Base-by-base conservation (phyloP, 495 filamentous ascomycete species). In the Penicilliopsis zonata region DNA sequence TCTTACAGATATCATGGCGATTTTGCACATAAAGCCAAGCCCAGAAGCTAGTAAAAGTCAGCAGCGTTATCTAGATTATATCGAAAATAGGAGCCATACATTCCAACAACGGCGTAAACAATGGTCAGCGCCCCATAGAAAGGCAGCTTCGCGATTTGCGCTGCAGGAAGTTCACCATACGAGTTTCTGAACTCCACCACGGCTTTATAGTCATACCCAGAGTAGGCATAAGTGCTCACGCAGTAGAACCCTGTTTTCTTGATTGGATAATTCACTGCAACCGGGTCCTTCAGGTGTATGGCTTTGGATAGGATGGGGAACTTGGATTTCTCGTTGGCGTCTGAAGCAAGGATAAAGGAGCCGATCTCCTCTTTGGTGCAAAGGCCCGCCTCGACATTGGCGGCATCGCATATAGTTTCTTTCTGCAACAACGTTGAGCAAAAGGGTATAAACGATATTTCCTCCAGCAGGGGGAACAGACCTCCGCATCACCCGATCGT, bases 91-190 rank as follows among this genome's bases (percentile, higher is more conserved):
- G 17, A 33, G 16, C 67, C 73, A 29, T 64, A 77, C 69, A 74
- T 66, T 49, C 72, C 76, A 48, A 96, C 70, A 19, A 96, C 72
- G 26, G 86, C 86, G 55, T 99, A 99, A 21, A 86, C 74, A 38
- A 99, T 92, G 2, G 92, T 88, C 40, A 96, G 67, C 22, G 80
- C 88, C 27, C 88, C 90, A 44, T 99, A 99, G 57, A 99, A 99
- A 1, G 92, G 88, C 33, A 99, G 72, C 55, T 96, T 96, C 9
- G 90, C 79, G 47, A 99, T 95, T 54, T 96, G 86, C 7, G 84
- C 80, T 14, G 82, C 90, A 1, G 90, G 86, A 30, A 99, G 78
- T 65, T 96, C 88, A 49, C 90, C 90, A 46, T 86, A 99, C 9
- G 90, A 81, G 57, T 96, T 95, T 36, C 85, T 73, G 53, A 96